These are phyloP conservation scores for Phytophthora meadii DNA, from an alignment of 352 stramenopile species.

Conservation along the genomic window DNA sequence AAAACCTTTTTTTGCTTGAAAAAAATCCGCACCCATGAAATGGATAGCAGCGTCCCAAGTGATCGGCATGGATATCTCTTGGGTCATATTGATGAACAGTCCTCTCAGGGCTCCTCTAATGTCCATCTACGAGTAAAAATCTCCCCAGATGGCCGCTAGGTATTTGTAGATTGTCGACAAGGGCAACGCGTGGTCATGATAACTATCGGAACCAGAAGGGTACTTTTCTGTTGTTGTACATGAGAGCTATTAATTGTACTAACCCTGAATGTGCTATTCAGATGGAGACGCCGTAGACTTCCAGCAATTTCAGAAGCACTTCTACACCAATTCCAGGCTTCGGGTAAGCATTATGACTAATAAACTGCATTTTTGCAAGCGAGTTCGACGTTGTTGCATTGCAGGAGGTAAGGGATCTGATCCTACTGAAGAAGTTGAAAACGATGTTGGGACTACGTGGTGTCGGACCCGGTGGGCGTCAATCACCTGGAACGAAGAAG, in stretches of 20 bases:
- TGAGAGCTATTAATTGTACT: neutral
- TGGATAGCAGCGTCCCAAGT: constrained; percentile 85
- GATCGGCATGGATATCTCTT: constrained; percentile 83
- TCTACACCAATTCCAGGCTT: constrained; percentile 60
- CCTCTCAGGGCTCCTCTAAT: constrained; percentile 52
- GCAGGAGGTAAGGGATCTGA: constrained; percentile 67
- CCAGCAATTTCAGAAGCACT: constrained; percentile 83
- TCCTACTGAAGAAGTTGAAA: constrained; percentile 68
- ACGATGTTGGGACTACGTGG: constrained; percentile 63
- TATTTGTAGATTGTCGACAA: constrained; percentile 83
- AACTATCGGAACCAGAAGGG: constrained; percentile 85
- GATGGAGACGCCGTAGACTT: constrained; percentile 82
- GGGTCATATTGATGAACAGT: constrained; percentile 83
- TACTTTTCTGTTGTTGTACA: constrained; percentile 27
- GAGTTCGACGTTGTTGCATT: constrained; percentile 78
- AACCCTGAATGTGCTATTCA: constrained; percentile 23
- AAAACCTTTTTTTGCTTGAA: no score
- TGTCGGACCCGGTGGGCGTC: constrained; percentile 51
- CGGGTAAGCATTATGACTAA: constrained; percentile 40
- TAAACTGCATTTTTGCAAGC: neutral
- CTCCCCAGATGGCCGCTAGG: constrained; percentile 73
- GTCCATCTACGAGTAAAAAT: constrained; percentile 82
- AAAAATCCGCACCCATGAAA: constrained; percentile 43
- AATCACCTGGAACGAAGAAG: constrained; percentile 24
- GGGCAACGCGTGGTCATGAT: constrained; percentile 76